phyloP scores from a whole-genome alignment of 192 early-diverging fungal species.

The Diversispora eburnea region DNA sequence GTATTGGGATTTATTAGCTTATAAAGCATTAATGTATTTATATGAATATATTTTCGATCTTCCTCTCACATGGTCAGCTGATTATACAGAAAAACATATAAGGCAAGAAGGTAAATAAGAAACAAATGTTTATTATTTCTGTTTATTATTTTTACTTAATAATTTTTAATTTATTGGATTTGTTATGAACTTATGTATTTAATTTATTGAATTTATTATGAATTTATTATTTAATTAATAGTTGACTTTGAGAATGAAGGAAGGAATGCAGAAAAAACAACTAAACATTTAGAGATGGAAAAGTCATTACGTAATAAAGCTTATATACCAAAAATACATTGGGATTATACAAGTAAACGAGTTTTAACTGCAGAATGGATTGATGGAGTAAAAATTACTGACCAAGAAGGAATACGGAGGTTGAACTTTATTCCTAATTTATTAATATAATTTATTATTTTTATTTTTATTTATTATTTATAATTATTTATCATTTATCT shows the following conservation, averaged over 20 bases:
- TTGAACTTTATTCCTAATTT: slow-evolving; percentile 28
- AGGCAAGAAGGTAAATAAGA: slow-evolving; percentile 53
- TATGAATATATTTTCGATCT: slow-evolving; percentile 81
- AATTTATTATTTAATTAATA: neutral
- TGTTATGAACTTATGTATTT: no score
- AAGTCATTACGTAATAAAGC: slow-evolving; percentile 45
- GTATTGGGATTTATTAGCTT: slow-evolving; percentile 72
- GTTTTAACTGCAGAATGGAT: slow-evolving; percentile 91
- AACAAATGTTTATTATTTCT: neutral
- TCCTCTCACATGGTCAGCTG: slow-evolving; percentile 73
- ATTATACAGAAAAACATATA: slow-evolving; percentile 69
- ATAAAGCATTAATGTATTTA: slow-evolving; percentile 53
- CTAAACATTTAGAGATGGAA: slow-evolving; percentile 49
- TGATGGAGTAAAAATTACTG: slow-evolving; percentile 70
- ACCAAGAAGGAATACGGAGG: slow-evolving; percentile 47
- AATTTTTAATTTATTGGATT: no score
- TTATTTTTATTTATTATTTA: no score
- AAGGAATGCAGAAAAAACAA: slow-evolving; percentile 67
- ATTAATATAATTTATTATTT: no score
- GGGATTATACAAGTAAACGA: slow-evolving; percentile 62
- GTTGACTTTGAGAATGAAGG: slow-evolving; percentile 89
- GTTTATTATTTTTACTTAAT: no score
- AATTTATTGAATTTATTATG: no score
- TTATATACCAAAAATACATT: slow-evolving; percentile 76
- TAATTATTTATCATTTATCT: no score